Evolutionary conservation across 2,329 filamentous ascomycete species (phyloP).

Genomic region (Nemania diffusa): DNA sequence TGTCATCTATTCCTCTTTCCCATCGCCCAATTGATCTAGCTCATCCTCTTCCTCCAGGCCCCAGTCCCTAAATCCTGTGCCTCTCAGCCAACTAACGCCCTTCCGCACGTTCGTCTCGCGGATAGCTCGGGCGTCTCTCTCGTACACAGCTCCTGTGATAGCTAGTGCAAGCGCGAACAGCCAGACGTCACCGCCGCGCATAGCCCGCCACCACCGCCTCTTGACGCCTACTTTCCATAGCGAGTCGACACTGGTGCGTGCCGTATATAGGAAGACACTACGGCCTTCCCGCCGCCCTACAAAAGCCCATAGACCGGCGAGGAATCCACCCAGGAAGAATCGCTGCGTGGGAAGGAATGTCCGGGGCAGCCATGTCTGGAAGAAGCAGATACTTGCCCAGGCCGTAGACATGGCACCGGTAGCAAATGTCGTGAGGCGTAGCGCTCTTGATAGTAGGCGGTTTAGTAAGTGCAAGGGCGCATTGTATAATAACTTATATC

Average conservation of each 20-base stretch:
- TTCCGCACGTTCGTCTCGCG: constrained; percentile 75
- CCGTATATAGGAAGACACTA: constrained; percentile 80
- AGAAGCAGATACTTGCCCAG: constrained; percentile 91
- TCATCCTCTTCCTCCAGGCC: constrained; percentile 62
- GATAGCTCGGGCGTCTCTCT: constrained; percentile 74
- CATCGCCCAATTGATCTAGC: constrained; percentile 44
- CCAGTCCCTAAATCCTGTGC: constrained; percentile 80
- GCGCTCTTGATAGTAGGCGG: constrained; percentile 71
- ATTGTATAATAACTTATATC: constrained; percentile 74
- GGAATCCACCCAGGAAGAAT: constrained; percentile 88
- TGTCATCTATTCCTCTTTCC: constrained; percentile 33
- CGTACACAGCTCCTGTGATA: constrained; percentile 80
- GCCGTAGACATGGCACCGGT: constrained; percentile 85
- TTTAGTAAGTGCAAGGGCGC: constrained; percentile 75
- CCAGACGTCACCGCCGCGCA: constrained; percentile 84
- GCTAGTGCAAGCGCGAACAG: constrained; percentile 84
- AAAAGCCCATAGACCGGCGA: constrained; percentile 87
- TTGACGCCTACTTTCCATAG: constrained; percentile 96
- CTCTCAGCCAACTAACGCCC: constrained; percentile 76
- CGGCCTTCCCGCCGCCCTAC: constrained; percentile 73
- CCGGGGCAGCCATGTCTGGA: constrained; percentile 81
- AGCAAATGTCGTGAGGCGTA: constrained; percentile 80
- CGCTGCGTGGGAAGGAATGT: constrained; percentile 81
- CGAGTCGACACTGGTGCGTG: constrained; percentile 81
- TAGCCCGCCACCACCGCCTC: constrained; percentile 84